Conservation (phyloP, 768 basidiomycete genomes). For the Lyophyllum semitale region DNA sequence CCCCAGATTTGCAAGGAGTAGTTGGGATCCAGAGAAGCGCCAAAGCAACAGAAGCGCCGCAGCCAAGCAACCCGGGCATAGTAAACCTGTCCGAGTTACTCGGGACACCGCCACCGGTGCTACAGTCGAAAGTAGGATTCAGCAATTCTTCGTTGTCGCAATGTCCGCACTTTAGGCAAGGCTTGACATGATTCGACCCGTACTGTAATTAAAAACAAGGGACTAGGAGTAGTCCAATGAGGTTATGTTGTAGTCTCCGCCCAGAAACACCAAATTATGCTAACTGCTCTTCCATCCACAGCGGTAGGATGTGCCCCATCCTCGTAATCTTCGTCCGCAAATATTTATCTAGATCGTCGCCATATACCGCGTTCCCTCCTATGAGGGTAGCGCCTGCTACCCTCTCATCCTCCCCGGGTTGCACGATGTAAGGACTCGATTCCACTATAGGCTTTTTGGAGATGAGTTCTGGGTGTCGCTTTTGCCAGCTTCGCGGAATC, state of each 20-base stretch:
- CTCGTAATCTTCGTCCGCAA: conserved; percentile 92
- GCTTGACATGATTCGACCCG: too few relatives aligned
- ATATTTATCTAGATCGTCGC: conserved; percentile 92
- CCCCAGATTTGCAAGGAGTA: too few relatives aligned
- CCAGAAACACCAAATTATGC: conserved; percentile 19
- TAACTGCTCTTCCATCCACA: conserved; percentile 45
- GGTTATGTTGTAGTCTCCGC: not conserved
- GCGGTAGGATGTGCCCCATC: conserved; percentile 93
- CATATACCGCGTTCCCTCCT: conserved; percentile 73
- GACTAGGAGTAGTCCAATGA: not conserved
- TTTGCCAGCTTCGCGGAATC: conserved; percentile 90
- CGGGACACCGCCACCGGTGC: too few relatives aligned
- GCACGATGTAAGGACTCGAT: conserved; percentile 17
- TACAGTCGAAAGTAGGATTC: too few relatives aligned
- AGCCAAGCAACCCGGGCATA: too few relatives aligned
- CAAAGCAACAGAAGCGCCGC: too few relatives aligned
- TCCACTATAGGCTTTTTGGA: conserved; percentile 20
- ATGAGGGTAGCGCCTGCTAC: conserved; percentile 75
- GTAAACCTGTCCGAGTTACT: too few relatives aligned
- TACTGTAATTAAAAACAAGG: not conserved
- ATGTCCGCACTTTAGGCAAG: too few relatives aligned
- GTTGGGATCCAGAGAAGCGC: too few relatives aligned
- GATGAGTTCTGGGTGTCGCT: conserved; percentile 35
- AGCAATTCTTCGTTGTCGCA: too few relatives aligned
- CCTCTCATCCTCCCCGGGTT: conserved; percentile 36